Conservation (phyloP, 805 yeast genomes). For the Millerozyma acaciae region DNA sequence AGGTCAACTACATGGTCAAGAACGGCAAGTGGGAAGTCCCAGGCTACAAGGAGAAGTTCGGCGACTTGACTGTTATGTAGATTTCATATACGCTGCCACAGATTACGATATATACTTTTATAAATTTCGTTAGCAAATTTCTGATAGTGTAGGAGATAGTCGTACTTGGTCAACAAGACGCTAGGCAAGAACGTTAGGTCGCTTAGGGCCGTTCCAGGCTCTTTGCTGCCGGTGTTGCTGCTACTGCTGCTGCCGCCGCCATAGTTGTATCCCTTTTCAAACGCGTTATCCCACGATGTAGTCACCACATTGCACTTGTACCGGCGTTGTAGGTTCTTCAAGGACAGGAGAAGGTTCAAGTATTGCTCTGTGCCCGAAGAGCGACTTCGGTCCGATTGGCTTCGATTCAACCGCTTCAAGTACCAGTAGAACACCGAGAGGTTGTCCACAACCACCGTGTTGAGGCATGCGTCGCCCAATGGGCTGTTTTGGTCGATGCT, state of each 20-base stretch:
- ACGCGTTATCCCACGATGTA: conserved; percentile 23
- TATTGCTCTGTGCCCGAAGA: conserved; percentile 11
- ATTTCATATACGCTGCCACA: no score
- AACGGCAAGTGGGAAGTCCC: conserved; percentile 98
- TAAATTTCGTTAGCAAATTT: not conserved
- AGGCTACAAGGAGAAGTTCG: conserved; percentile 97
- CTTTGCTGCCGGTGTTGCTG: not conserved
- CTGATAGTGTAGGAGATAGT: conserved; percentile 2
- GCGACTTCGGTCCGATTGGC: no score
- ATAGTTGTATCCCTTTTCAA: conserved; percentile 28
- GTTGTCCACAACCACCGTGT: conserved; percentile 21
- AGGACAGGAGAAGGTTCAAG: conserved; percentile 8
- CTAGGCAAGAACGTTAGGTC: not conserved
- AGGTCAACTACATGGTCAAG: conserved; percentile 91
- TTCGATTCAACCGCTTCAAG: conserved; percentile 11
- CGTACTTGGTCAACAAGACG: conserved; percentile 1
- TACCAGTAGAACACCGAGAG: conserved; percentile 36
- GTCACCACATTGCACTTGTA: conserved; percentile 26
- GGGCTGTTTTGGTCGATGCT: not conserved
- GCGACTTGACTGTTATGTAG: conserved; percentile 91
- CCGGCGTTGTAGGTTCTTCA: conserved; percentile 11
- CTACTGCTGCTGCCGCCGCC: not conserved
- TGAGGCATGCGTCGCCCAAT: not conserved
- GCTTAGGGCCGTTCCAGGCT: not conserved
- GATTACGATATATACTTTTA: not conserved